A percentile compares a stretch with the other conserved stretches of the same genome.
Conservation (phyloP, 164 flowering plant species). For the Berberis thunbergii region DNA sequence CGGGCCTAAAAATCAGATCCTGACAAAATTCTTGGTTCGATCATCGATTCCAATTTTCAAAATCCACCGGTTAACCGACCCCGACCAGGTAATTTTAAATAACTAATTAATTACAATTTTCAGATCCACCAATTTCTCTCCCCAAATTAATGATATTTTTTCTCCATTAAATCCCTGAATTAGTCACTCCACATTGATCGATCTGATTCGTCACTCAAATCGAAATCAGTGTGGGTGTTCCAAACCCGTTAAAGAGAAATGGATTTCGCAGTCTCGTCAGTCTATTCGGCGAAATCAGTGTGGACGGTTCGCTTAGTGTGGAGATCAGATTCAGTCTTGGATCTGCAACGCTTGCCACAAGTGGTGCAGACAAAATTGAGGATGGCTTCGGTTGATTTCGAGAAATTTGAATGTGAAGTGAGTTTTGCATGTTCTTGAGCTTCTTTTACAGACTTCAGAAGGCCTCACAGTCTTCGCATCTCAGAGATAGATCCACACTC, state of each 20-base stretch:
- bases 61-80: too few species aligned
- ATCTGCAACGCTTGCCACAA: constrained; percentile 91
- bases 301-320: constrained; percentile 97
- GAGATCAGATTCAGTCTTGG: constrained; percentile 87
- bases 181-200: too few species aligned
- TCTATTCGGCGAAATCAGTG: constrained; percentile 69
- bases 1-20: too few species aligned
- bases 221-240: too few species aligned
- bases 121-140: too few species aligned
- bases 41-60: too few species aligned
- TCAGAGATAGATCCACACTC: constrained; percentile 52
- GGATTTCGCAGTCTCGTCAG: constrained; percentile 63
- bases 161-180: too few species aligned
- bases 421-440: constrained; percentile 96
- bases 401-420: constrained; percentile 85
- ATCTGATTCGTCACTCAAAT: too few species aligned
- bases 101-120: too few species aligned
- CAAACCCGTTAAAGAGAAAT: constrained; percentile 51
- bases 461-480: constrained; percentile 92
- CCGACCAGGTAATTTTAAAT: too few species aligned
- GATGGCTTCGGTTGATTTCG: constrained; percentile 88
- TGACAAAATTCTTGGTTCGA: too few species aligned
- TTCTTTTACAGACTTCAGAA: constrained; percentile 72
- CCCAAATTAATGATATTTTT: too few species aligned
- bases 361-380: constrained; percentile 78